Conservation (phyloP, 2,329 filamentous ascomycete genomes). For the Tolypocladium album region DNA sequence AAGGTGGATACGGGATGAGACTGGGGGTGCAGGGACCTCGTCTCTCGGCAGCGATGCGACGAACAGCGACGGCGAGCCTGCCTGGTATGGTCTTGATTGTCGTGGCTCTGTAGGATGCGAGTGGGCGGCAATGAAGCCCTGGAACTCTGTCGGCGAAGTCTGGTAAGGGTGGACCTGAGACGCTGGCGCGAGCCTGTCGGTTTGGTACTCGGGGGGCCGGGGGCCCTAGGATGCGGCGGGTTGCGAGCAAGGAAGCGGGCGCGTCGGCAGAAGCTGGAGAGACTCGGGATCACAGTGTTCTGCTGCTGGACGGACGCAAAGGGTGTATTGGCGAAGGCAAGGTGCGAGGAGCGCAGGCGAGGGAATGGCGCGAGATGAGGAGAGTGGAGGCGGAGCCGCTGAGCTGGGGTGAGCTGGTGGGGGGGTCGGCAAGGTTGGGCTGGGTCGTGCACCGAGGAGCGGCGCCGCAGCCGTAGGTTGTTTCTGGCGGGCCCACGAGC, state of each 20-base stretch:
- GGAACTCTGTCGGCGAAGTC: not conserved
- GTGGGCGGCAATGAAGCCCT: not conserved
- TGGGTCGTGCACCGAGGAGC: not conserved
- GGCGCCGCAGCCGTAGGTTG: not conserved
- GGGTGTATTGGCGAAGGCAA: not conserved
- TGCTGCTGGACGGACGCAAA: not conserved
- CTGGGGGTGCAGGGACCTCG: not conserved
- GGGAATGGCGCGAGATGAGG: not conserved
- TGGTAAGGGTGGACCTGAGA: not conserved
- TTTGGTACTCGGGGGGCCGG: not conserved
- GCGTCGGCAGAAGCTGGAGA: not conserved
- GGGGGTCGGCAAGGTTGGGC: not conserved
- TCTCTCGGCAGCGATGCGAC: not conserved
- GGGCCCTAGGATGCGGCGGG: not conserved
- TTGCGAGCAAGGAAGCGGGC: not conserved
- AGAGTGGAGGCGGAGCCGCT: slow-evolving; percentile 1
- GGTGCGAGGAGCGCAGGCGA: not conserved
- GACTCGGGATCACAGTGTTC: not conserved
- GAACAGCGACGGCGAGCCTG: not conserved
- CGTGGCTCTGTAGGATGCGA: not conserved
- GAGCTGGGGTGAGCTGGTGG: not conserved
- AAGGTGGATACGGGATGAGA: not conserved
- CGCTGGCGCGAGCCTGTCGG: too few relatives aligned
- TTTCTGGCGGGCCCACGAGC: not conserved
- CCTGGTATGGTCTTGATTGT: not conserved